A percentile compares a stretch with the other conserved stretches of the same genome.
phyloP scores from a whole-genome alignment of 2,329 filamentous ascomycete species.

The Aspergillus transmontanensis region DNA sequence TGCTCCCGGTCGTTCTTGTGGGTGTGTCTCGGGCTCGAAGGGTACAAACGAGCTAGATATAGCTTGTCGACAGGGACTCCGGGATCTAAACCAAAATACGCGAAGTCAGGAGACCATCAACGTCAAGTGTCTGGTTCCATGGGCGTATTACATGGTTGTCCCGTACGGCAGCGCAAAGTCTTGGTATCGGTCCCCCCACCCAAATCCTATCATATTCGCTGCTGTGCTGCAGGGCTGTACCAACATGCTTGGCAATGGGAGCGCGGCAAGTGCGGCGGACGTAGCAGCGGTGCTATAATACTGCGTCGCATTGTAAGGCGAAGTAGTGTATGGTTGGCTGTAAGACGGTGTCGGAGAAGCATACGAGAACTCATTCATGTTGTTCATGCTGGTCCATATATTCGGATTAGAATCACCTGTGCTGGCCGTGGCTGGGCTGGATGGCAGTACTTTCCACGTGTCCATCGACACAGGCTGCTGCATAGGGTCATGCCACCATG shows the following conservation, averaged over 20 bases:
- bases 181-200: conserved; percentile 77
- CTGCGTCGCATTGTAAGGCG: conserved; percentile 59
- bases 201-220: conserved; percentile 74
- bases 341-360: conserved; percentile 79
- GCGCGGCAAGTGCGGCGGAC: conserved; percentile 70
- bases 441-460: conserved; percentile 87
- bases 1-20: conserved; percentile 37
- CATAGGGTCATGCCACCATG: conserved; percentile 79
- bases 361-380: conserved; percentile 71
- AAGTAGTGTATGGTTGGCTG: conserved; percentile 75
- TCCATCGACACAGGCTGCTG: conserved; percentile 73
- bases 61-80: conserved; percentile 19
- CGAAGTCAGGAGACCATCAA: conserved; percentile 30
- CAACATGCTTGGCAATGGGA: conserved; percentile 85
- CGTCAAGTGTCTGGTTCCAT: conserved; percentile 36
- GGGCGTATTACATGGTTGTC: conserved; percentile 68
- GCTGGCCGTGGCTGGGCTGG: conserved; percentile 74
- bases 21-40: conserved; percentile 49
- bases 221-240: conserved; percentile 80
- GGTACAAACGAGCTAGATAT: conserved; percentile 19
- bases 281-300: conserved; percentile 81
- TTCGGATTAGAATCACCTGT: conserved; percentile 72
- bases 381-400: conserved; percentile 75
- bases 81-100: conserved; percentile 28
- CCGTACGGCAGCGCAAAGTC: conserved; percentile 73